Base-by-base conservation (phyloP, 1,139 yeast species). In the Scheffersomyces insectosa region DNA sequence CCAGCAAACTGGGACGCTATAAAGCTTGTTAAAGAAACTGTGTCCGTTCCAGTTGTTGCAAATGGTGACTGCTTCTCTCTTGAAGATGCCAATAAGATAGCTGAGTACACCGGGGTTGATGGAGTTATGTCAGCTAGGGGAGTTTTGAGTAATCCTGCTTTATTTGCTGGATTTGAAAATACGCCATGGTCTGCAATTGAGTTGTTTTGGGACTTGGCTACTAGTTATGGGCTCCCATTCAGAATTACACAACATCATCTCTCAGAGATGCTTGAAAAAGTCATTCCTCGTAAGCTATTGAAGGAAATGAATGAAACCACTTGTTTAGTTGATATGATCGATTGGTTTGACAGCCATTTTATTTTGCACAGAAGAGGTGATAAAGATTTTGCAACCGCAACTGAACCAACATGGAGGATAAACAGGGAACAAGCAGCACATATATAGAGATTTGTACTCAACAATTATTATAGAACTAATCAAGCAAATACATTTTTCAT, bases 121-220 rank as follows among this genome's bases (percentile, higher is more conserved):
- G 99, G 98, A 5, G 87, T 93, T 5, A 93, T 93, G 99, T 87
- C 98, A 1, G 99, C 89, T 1, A 71, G 99, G 50, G 99, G 99
- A 0, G 72, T 89, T 3, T 70, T 93, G 42, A 72, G 80, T 28
- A 93, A 93, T 58, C 99, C 99, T 0, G 96, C 93, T 0, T 59
- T 93, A 49, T 93, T 93, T 65, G 78, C 87, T 3, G 96, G 96
- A 0, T 78, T 65, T 57, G 66, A 70, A 0, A 71, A 68, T 40
- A 85, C 97, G 3, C 97, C 98, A 1, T 93, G 98, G 98, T 77
- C 83, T 6, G 93, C 96, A 5, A 70, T 93, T 6, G 99, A 95
- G 62, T 70, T 75, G 47, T 88, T 91, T 62, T 80, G 90, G 86
- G 85, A 88, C 57, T 80, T 83, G 51, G 81, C 88, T 9, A 78